Percentiles rank a stretch among this genome's conserved stretches.
Conservation (phyloP, 345 rosid genomes). For the Syzygium grande region DNA sequence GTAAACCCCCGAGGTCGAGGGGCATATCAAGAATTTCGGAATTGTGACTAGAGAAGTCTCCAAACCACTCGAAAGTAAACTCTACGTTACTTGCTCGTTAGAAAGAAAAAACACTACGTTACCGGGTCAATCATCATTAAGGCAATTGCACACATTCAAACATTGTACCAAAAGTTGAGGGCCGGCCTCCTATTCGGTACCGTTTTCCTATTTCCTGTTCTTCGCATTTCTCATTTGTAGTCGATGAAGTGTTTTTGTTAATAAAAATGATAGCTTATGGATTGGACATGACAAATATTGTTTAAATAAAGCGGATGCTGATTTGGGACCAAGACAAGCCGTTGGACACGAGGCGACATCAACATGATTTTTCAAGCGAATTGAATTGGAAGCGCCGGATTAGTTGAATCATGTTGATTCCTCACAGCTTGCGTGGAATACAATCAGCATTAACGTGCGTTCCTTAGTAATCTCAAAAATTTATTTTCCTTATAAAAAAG, state of each 20-base stretch:
- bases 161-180: no score
- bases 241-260: no score
- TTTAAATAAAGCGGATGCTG: no score
- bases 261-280: no score
- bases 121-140: not conserved
- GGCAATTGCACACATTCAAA: not conserved
- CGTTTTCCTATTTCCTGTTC: no score
- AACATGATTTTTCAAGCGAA: not conserved
- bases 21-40: accelerated
- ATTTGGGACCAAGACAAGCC: no score
- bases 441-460: not conserved
- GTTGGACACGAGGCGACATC: not conserved
- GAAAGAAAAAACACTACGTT: no score
- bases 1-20: not conserved
- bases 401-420: no score
- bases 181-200: no score
- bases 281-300: no score
- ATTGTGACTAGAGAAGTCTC: not conserved
- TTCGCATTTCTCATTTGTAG: no score
- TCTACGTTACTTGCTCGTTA: no score
- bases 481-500: not conserved
- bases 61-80: not conserved
- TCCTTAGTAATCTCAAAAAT: not conserved
- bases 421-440: not conserved
- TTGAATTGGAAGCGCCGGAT: not conserved